A percentile compares a stretch with the other conserved stretches of the same genome.
phyloP scores from a whole-genome alignment of 345 rosid species.

The Salix exigua region DNA sequence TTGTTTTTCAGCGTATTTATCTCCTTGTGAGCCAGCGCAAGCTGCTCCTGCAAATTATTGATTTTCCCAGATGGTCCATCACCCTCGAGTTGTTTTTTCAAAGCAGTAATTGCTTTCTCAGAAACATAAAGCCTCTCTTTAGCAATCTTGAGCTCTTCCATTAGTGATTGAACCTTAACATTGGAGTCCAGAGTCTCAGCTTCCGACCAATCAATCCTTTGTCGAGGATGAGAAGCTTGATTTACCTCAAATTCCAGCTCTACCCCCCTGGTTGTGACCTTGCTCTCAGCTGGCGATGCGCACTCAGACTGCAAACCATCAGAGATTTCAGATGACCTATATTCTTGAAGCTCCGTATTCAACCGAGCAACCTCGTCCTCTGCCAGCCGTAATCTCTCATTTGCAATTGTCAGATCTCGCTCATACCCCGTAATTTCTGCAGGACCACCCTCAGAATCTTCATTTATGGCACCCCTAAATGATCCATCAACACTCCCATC shows the following conservation, averaged over 20 bases:
- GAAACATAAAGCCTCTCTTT: constrained; percentile 55
- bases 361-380: constrained; percentile 55
- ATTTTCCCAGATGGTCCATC: constrained; percentile 6
- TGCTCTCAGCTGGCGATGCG: constrained; percentile 9
- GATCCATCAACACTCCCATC: constrained; percentile 30
- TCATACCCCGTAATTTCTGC: constrained; percentile 29
- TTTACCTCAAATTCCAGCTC: constrained; percentile 36
- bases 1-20: constrained; percentile 19
- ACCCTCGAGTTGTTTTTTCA: constrained; percentile 27
- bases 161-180: constrained; percentile 31
- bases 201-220: constrained; percentile 21
- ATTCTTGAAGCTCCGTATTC: constrained; percentile 39
- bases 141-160: constrained; percentile 51
- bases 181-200: constrained; percentile 20
- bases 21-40: constrained; percentile 24
- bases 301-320: not conserved
- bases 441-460: constrained; percentile 38
- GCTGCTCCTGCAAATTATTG: constrained; percentile 26
- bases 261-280: constrained; percentile 19
- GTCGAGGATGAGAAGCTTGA: constrained; percentile 28
- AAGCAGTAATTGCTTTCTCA: constrained; percentile 43
- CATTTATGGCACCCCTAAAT: constrained; percentile 22
- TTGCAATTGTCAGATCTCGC: constrained; percentile 47
- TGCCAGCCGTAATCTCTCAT: constrained; percentile 40
- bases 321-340: constrained; percentile 16